Percentiles rank a stretch among this genome's conserved stretches.
Evolutionary conservation across 257 asterid species (phyloP).

Genomic region (Salvia hispanica): DNA sequence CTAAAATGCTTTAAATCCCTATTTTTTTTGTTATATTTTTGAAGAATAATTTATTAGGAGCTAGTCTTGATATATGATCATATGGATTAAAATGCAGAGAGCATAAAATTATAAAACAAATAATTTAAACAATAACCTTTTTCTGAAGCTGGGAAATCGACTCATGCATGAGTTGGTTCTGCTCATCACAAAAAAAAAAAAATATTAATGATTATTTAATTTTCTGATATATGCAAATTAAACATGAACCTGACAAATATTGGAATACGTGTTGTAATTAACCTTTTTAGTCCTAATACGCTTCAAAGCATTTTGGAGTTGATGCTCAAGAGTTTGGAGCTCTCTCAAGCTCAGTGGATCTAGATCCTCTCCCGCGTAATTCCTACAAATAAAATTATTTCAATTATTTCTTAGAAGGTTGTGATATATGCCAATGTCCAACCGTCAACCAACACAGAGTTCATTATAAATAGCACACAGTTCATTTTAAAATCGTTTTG

Average conservation of each 20-base stretch:
- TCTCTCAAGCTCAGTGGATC: constrained; percentile 70
- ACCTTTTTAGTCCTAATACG: constrained; percentile 56
- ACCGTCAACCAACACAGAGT: no score
- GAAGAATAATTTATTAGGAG: not conserved
- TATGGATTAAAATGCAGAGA: not conserved
- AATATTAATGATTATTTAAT: not conserved
- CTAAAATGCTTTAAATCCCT: no score
- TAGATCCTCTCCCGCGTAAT: constrained; percentile 67
- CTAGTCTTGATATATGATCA: not conserved
- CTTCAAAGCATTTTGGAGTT: constrained; percentile 65
- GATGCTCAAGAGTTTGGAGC: constrained; percentile 82
- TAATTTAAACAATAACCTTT: constrained; percentile 43
- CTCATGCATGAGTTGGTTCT: constrained; percentile 86
- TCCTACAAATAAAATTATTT: constrained; percentile 38
- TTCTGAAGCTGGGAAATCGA: constrained; percentile 74
- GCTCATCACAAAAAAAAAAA: constrained; percentile 25
- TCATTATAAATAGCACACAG: no score
- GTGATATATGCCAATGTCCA: no score
- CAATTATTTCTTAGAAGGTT: no score
- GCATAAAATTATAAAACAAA: not conserved
- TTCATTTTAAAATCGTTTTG: no score
- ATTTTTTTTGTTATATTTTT: no score
- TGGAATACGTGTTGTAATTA: not conserved
- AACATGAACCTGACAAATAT: not conserved
- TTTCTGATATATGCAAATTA: not conserved